Evolutionary conservation across 805 yeast genomes (phyloP).

Genomic region (Lipomyces sp.): DNA sequence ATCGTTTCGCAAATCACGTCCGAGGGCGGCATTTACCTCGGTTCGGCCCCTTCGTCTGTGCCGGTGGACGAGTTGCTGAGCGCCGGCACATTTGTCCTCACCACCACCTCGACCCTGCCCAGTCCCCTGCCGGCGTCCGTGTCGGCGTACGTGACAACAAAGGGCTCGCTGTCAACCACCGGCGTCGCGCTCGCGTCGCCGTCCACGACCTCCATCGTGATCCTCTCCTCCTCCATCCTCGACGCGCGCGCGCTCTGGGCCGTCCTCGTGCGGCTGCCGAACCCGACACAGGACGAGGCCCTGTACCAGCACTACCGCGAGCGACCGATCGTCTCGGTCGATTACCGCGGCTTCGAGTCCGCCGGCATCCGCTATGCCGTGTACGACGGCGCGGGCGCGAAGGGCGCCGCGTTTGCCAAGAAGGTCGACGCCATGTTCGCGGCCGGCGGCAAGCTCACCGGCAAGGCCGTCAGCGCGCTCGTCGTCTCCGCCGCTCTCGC

Average conservation of each 20-base stretch:
- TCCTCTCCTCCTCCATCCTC: slow-evolving; percentile 20
- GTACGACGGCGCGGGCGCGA: background rate
- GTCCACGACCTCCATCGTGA: slow-evolving; percentile 22
- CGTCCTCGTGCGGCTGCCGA: slow-evolving; percentile 18
- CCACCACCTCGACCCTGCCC: slow-evolving; percentile 4
- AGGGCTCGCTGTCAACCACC: slow-evolving; percentile 19
- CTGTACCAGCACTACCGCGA: slow-evolving; percentile 19
- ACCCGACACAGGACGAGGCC: slow-evolving; percentile 3
- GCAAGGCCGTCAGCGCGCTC: slow-evolving; percentile 8
- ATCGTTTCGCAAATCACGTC: slow-evolving; percentile 18
- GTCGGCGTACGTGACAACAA: slow-evolving; percentile 17
- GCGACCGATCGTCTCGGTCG: slow-evolving; percentile 24
- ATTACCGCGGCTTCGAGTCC: slow-evolving; percentile 24
- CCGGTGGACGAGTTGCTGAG: slow-evolving; percentile 11
- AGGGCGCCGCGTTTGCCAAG: background rate
- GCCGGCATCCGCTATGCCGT: slow-evolving; percentile 23
- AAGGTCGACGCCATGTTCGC: slow-evolving; percentile 3
- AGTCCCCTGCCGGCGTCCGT: slow-evolving; percentile 6
- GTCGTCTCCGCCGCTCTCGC: slow-evolving; percentile 5
- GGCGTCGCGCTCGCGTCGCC: slow-evolving; percentile 27
- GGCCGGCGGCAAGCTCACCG: background rate
- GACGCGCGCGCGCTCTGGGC: slow-evolving; percentile 30
- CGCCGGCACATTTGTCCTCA: slow-evolving; percentile 9
- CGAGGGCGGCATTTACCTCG: slow-evolving; percentile 22
- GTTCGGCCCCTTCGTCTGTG: slow-evolving; percentile 3